phyloP scores from a whole-genome alignment of 192 early-diverging fungal genomes.

The Umbelopsis sp. region DNA sequence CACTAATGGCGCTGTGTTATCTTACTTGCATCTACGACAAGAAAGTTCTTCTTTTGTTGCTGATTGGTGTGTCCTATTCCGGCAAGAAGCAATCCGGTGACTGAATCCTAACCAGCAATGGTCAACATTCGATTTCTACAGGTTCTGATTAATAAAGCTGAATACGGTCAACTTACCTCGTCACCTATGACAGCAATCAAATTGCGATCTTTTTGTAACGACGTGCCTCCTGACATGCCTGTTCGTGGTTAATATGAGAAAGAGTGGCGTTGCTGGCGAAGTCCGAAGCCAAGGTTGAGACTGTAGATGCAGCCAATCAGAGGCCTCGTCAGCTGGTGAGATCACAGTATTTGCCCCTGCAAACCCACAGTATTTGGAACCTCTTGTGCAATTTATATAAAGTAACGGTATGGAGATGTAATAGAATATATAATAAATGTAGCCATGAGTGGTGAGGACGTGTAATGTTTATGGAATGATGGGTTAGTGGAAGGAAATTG shows the following conservation, averaged over 20 bases:
- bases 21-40: slow-evolving; percentile 93
- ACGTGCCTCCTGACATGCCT: slow-evolving; percentile 28
- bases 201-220: slow-evolving; percentile 54
- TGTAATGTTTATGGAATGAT: too few relatives aligned
- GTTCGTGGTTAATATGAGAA: not conserved
- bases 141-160: too few relatives aligned
- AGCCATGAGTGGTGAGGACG: too few relatives aligned
- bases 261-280: not conserved
- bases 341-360: too few relatives aligned
- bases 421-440: too few relatives aligned
- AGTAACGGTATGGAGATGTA: too few relatives aligned
- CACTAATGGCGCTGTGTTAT: not conserved
- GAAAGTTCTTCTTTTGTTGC: slow-evolving; percentile 93
- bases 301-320: too few relatives aligned
- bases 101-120: slow-evolving; percentile 58
- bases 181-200: slow-evolving; percentile 70
- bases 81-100: slow-evolving; percentile 96
- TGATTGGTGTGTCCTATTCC: slow-evolving; percentile 95
- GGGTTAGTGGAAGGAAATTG: too few relatives aligned
- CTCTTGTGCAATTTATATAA: too few relatives aligned
- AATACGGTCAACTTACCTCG: slow-evolving; percentile 41
- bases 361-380: too few relatives aligned
- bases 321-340: too few relatives aligned
- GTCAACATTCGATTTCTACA: not conserved
- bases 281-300: not conserved